Percentiles rank a stretch among this genome's conserved stretches.
These are phyloP conservation scores for Candida sojae DNA, from an alignment of 1,139 yeast genomes.

Conservation along the genomic window DNA sequence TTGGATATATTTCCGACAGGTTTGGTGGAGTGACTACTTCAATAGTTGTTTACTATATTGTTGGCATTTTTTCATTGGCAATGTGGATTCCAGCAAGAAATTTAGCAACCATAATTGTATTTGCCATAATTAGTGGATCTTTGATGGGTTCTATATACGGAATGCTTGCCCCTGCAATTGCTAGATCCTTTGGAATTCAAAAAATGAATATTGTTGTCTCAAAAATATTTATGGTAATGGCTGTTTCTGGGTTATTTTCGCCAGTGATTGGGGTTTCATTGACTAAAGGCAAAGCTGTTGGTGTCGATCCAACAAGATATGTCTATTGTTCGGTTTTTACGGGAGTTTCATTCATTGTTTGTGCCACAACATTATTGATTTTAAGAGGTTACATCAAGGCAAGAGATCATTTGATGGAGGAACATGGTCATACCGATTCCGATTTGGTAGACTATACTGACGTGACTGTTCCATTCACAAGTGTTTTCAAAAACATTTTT, in stretches of 20 bases:
- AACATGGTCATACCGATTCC: constrained; percentile 18
- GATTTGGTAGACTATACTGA: constrained; percentile 20
- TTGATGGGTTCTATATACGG: constrained; percentile 33
- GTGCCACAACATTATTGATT: constrained; percentile 36
- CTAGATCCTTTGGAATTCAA: constrained; percentile 47
- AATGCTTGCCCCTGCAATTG: constrained; percentile 29
- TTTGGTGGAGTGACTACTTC: constrained; percentile 43
- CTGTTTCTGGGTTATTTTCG: constrained; percentile 47
- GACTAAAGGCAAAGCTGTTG: constrained; percentile 34
- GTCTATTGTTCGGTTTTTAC: constrained; percentile 53
- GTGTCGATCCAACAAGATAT: constrained; percentile 47
- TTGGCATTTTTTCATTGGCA: constrained; percentile 30
- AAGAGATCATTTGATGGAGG: constrained; percentile 33
- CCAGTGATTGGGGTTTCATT: constrained; percentile 58
- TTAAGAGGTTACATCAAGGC: constrained; percentile 53
- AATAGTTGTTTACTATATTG: constrained; percentile 21
- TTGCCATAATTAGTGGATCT: constrained; percentile 27
- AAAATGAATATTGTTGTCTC: constrained; percentile 52
- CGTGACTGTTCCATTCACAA: constrained; percentile 19
- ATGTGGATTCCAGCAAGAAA: constrained; percentile 40
- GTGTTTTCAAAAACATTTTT: constrained; percentile 19
- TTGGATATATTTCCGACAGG: constrained; percentile 40
- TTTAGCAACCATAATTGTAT: constrained; percentile 28
- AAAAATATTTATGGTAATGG: constrained; percentile 49
- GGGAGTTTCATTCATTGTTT: constrained; percentile 50